phyloP scores from a whole-genome alignment of 192 early-diverging fungal species.

The Gigaspora rosea region DNA sequence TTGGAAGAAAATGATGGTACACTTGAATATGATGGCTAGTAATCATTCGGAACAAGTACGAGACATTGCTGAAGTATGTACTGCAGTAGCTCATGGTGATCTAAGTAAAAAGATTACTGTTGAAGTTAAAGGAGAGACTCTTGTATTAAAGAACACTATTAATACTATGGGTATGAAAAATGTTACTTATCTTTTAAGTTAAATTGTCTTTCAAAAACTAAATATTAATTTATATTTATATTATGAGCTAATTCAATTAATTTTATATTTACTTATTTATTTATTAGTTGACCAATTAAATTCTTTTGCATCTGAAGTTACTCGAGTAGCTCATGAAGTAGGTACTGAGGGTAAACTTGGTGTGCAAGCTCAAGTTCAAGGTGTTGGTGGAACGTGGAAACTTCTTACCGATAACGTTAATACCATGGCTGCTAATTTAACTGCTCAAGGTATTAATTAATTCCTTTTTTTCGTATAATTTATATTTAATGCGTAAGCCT shows the following conservation, averaged over 20 bases:
- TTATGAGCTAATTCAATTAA: slow-evolving; percentile 18
- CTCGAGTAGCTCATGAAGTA: slow-evolving; percentile 59
- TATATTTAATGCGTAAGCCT: background rate
- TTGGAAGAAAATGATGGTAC: slow-evolving; percentile 58
- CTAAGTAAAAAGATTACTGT: slow-evolving; percentile 69
- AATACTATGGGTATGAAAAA: slow-evolving; percentile 63
- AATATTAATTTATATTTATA: background rate
- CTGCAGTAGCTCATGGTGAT: slow-evolving; percentile 70
- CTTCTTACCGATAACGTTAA: slow-evolving; percentile 63
- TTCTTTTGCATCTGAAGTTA: slow-evolving; percentile 55
- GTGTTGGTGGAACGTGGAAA: slow-evolving; percentile 58
- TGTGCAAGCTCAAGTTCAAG: slow-evolving; percentile 51
- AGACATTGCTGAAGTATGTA: slow-evolving; percentile 72
- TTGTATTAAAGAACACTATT: slow-evolving; percentile 72
- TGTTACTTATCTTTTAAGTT: background rate
- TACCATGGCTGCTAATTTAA: slow-evolving; percentile 61
- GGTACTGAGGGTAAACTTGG: slow-evolving; percentile 59
- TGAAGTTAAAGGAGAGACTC: slow-evolving; percentile 71
- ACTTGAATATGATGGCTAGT: slow-evolving; percentile 58
- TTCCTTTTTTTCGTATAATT: background rate
- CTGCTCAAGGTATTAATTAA: slow-evolving; percentile 51
- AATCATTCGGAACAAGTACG: slow-evolving; percentile 61
- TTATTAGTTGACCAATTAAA: slow-evolving; percentile 52
- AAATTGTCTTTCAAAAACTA: background rate
- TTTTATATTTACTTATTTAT: slow-evolving; percentile 36